Percentiles rank a stretch among this genome's conserved stretches.
Evolutionary conservation across 2,329 filamentous ascomycete species (phyloP).

Genomic region (Trichophyton schoenleinii): DNA sequence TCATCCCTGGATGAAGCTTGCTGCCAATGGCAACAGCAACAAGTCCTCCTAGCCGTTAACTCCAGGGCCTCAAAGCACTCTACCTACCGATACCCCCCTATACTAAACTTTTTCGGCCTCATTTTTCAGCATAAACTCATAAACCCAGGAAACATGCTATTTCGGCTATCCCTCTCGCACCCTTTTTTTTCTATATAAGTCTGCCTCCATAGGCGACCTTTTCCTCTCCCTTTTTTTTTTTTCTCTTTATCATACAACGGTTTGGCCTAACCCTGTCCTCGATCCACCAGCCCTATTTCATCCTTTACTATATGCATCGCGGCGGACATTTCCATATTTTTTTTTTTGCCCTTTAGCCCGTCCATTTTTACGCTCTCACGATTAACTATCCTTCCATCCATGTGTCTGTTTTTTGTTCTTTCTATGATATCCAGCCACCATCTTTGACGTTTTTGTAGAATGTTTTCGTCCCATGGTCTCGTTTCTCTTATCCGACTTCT

Average conservation of each 20-base stretch:
- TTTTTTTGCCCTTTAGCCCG: neutral
- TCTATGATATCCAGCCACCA: neutral
- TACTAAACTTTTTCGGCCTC: too few species aligned
- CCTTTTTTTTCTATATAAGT: neutral
- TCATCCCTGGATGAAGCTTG: slow-evolving; percentile 59
- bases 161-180: neutral
- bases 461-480: neutral
- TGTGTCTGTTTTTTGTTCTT: neutral
- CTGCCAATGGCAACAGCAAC: slow-evolving; percentile 1
- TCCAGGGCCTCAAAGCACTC: too few species aligned
- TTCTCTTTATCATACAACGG: neutral
- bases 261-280: neutral
- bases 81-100: neutral
- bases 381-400: neutral
- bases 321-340: neutral
- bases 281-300: neutral
- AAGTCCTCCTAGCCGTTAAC: neutral
- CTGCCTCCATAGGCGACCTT: neutral
- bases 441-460: neutral
- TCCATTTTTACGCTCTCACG: neutral
- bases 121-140: neutral
- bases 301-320: neutral
- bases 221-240: too few species aligned
- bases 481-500: neutral
- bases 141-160: neutral